These are phyloP conservation scores for Candida sithepensis DNA, from an alignment of 805 yeast species.

Conservation along the genomic window DNA sequence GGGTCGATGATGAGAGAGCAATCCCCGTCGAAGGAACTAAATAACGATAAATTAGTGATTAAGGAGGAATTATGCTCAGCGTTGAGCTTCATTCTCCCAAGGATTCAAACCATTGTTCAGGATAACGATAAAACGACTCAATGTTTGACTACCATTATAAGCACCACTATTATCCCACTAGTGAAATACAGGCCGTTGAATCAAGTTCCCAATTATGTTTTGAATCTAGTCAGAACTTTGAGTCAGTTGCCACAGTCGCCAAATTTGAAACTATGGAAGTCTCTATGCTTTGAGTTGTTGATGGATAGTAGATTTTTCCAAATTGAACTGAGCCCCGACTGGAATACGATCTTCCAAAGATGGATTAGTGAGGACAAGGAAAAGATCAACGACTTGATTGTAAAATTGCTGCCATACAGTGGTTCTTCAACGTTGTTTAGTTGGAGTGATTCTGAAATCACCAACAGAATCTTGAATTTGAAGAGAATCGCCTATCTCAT, in stretches of 20 bases:
- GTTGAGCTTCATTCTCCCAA: slow-evolving; percentile 37
- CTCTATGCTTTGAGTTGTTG: slow-evolving; percentile 58
- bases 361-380: slow-evolving; percentile 71
- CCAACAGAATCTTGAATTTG: slow-evolving; percentile 37
- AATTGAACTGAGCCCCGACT: slow-evolving; percentile 33
- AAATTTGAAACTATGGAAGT: slow-evolving; percentile 58
- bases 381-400: slow-evolving; percentile 48
- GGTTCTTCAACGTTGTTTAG: slow-evolving; percentile 47
- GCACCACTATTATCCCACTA: slow-evolving; percentile 51
- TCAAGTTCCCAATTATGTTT: slow-evolving; percentile 37
- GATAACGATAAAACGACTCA: slow-evolving; percentile 61
- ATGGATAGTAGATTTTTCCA: slow-evolving; percentile 57
- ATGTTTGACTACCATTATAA: slow-evolving; percentile 48
- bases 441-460: slow-evolving; percentile 34
- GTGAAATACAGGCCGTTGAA: slow-evolving; percentile 41
- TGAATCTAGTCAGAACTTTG: slow-evolving; percentile 41
- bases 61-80: slow-evolving; percentile 45
- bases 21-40: slow-evolving; percentile 11
- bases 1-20: slow-evolving; percentile 4
- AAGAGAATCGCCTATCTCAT: slow-evolving; percentile 63
- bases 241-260: slow-evolving; percentile 32
- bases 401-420: slow-evolving; percentile 46
- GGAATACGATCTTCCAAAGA: slow-evolving; percentile 53
- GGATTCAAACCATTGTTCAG: slow-evolving; percentile 39
- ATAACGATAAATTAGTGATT: slow-evolving; percentile 19